phyloP scores from a whole-genome alignment of 2,329 filamentous ascomycete genomes.

The Cladophialophora yegresii region DNA sequence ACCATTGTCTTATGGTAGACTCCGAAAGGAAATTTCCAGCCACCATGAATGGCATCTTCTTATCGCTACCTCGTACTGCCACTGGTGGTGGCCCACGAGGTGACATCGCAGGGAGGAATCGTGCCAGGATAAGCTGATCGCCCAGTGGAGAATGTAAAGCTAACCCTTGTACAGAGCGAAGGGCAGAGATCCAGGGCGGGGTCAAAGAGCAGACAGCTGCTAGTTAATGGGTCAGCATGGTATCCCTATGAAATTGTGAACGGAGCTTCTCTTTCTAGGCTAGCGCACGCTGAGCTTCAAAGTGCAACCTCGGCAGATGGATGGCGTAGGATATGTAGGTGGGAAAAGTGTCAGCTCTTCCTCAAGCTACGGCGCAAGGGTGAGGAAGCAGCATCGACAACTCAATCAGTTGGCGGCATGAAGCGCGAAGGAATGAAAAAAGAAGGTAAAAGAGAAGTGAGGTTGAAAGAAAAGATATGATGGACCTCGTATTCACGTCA shows the following conservation, averaged over 20 bases:
- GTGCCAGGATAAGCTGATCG: slow-evolving; percentile 4
- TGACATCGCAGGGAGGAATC: slow-evolving; percentile 10
- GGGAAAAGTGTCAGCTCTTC: background rate
- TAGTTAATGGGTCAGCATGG: background rate
- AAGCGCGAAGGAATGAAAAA: background rate
- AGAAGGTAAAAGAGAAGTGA: background rate
- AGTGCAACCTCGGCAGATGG: background rate
- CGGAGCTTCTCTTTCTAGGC: background rate
- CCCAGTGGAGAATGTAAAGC: slow-evolving; percentile 1
- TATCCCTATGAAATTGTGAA: background rate
- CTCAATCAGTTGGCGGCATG: background rate
- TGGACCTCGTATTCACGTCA: background rate
- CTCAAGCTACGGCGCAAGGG: background rate
- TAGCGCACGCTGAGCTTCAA: background rate
- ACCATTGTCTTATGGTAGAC: background rate
- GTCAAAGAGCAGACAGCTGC: background rate
- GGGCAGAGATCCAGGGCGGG: background rate
- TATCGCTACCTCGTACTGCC: slow-evolving; percentile 13
- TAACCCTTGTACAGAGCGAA: background rate
- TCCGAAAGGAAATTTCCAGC: background rate
- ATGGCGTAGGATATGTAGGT: background rate
- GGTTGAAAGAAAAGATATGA: background rate
- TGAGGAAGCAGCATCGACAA: background rate
- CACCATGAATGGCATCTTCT: background rate
- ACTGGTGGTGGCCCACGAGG: slow-evolving; percentile 2